A percentile compares a stretch with the other conserved stretches of the same genome.
phyloP scores from a whole-genome alignment of 1,284 basidiomycete species.

The Moesziomyces sp. region DNA sequence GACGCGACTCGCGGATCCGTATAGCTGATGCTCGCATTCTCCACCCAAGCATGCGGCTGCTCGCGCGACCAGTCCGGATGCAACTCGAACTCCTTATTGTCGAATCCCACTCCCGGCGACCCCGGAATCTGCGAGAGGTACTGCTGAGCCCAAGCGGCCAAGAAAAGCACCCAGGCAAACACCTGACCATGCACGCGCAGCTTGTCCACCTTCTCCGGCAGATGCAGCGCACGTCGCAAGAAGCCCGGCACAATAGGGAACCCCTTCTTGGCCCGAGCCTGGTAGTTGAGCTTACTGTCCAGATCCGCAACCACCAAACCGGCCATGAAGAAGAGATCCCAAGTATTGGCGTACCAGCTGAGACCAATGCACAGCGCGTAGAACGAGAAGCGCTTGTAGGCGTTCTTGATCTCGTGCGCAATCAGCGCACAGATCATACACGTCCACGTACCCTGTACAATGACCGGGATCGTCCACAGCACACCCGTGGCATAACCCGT shows the following conservation, averaged over 20 bases:
- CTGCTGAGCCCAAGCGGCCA: slow-evolving; percentile 44
- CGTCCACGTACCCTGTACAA: slow-evolving; percentile 60
- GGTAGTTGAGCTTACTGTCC: slow-evolving; percentile 61
- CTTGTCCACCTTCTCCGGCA: slow-evolving; percentile 34
- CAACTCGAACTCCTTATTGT: slow-evolving; percentile 39
- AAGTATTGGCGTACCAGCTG: slow-evolving; percentile 59
- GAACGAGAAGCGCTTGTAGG: slow-evolving; percentile 57
- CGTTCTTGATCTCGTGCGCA: slow-evolving; percentile 59
- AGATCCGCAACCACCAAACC: slow-evolving; percentile 59
- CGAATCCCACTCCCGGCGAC: slow-evolving; percentile 33
- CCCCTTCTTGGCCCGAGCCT: slow-evolving; percentile 44
- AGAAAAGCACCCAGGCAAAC: slow-evolving; percentile 58
- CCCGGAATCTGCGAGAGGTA: slow-evolving; percentile 43
- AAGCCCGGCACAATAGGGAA: slow-evolving; percentile 41
- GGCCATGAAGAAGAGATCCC: slow-evolving; percentile 62
- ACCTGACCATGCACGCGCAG: slow-evolving; percentile 49
- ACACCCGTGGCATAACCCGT: slow-evolving; percentile 61
- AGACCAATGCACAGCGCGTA: slow-evolving; percentile 54
- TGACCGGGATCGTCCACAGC: slow-evolving; percentile 63
- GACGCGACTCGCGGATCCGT: slow-evolving; percentile 43
- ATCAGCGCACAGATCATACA: slow-evolving; percentile 53
- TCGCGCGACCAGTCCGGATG: slow-evolving; percentile 52
- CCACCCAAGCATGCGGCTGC: slow-evolving; percentile 31
- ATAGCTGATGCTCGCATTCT: slow-evolving; percentile 30
- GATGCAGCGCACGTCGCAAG: slow-evolving; percentile 17